Evolutionary conservation across 257 asterid species (phyloP).

Genomic region (Solanum medicagineum): DNA sequence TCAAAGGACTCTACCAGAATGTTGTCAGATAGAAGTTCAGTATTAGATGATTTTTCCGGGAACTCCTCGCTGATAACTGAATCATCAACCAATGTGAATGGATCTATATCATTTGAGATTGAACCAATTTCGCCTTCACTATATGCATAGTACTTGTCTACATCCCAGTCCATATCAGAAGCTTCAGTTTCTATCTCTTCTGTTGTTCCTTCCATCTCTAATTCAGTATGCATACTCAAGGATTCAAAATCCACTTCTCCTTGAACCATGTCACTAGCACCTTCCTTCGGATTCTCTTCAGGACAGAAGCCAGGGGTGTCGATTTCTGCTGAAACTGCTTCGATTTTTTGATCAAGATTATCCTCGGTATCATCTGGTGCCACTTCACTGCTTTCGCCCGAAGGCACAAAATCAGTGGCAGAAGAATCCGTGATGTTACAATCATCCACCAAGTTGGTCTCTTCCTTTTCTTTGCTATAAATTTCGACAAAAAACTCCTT

Average conservation of each 20-base stretch:
- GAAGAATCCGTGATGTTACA: background rate
- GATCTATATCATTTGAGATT: background rate
- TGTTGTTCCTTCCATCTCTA: constrained; percentile 1
- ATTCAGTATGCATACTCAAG: background rate
- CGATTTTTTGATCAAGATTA: background rate
- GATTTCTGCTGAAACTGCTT: background rate
- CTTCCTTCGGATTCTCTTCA: background rate
- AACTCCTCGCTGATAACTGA: background rate
- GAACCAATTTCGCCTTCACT: background rate
- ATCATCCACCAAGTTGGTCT: background rate
- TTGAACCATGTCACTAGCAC: background rate
- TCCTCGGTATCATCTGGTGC: constrained; percentile 1
- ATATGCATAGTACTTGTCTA: constrained; percentile 6
- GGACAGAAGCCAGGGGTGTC: background rate
- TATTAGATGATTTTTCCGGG: background rate
- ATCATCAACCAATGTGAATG: background rate
- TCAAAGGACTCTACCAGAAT: constrained; percentile 16
- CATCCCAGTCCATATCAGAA: constrained; percentile 54
- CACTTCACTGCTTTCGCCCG: background rate
- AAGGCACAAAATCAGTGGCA: background rate
- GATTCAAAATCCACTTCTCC: background rate
- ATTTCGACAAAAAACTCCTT: constrained; percentile 44
- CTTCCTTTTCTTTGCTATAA: constrained; percentile 20
- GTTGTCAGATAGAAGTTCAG: constrained; percentile 16
- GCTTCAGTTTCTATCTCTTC: constrained; percentile 17